Conservation (phyloP, 805 yeast genomes). For the Komagataella populi region DNA sequence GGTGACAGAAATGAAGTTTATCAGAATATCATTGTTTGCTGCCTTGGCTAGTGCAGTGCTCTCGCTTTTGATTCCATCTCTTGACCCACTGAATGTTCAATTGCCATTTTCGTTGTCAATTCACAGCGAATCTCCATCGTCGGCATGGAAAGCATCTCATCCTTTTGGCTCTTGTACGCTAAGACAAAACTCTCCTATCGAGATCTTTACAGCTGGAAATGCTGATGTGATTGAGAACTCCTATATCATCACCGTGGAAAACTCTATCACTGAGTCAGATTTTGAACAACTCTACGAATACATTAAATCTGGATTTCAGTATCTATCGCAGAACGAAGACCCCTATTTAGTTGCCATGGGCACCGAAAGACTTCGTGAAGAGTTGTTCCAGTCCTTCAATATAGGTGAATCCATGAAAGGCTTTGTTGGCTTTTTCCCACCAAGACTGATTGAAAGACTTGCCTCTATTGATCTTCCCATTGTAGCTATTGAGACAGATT, state of each 20-base stretch:
- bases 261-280: background rate
- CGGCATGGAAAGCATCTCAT: background rate
- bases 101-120: background rate
- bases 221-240: background rate
- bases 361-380: background rate
- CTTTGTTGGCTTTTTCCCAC: background rate
- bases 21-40: background rate
- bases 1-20: background rate
- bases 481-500: background rate
- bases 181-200: background rate
- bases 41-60: background rate
- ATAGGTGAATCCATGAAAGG: background rate
- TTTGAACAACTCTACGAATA: background rate
- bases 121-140: background rate
- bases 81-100: background rate
- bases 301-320: background rate
- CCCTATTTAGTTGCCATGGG: background rate
- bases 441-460: background rate
- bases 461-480: background rate
- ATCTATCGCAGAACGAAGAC: background rate
- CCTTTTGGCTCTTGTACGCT: background rate
- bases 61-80: background rate
- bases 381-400: background rate
- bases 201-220: background rate
- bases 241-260: background rate